Evolutionary conservation across 148 eudicot species (phyloP).

Genomic region (Simmondsia chinensis): DNA sequence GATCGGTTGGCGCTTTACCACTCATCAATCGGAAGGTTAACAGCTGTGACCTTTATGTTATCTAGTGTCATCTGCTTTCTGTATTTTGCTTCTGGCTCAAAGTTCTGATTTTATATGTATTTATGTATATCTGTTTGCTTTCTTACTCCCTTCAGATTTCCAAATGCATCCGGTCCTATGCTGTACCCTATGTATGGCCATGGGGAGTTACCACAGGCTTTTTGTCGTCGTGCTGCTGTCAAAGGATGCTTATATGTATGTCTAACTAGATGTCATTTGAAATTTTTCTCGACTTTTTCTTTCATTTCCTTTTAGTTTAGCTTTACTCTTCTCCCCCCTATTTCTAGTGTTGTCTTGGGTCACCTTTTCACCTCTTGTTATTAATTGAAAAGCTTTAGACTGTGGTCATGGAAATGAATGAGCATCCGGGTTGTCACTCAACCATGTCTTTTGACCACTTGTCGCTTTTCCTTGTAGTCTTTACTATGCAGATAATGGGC

Average conservation of each 20-base stretch:
- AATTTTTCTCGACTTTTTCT: not conserved
- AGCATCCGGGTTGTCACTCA: too few species aligned
- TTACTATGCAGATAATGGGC: too few species aligned
- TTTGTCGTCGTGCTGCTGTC: conserved; percentile 98
- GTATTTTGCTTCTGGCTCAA: not conserved
- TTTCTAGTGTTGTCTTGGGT: not conserved
- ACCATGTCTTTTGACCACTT: too few species aligned
- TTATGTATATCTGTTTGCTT: not conserved
- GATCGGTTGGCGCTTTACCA: conserved; percentile 64
- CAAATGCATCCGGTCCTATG: conserved; percentile 79
- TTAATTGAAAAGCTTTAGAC: too few species aligned
- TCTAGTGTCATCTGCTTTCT: not conserved
- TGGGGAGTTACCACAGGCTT: conserved; percentile 91
- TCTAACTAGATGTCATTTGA: conserved; percentile 6
- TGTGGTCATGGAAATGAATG: too few species aligned
- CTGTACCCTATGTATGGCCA: conserved; percentile 91
- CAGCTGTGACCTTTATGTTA: not conserved
- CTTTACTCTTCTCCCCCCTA: not conserved
- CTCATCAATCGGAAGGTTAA: conserved; percentile 79
- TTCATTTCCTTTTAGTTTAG: not conserved
- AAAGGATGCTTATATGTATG: conserved; percentile 94
- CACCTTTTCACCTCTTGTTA: not conserved
- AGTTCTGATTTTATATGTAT: conserved; percentile 6
- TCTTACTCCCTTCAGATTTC: conserved; percentile 39
- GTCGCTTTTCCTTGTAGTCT: too few species aligned